A percentile compares a stretch with the other conserved stretches of the same genome.
phyloP scores from a whole-genome alignment of 2,329 filamentous ascomycete species.

The Rhytidhysteron rufulum region DNA sequence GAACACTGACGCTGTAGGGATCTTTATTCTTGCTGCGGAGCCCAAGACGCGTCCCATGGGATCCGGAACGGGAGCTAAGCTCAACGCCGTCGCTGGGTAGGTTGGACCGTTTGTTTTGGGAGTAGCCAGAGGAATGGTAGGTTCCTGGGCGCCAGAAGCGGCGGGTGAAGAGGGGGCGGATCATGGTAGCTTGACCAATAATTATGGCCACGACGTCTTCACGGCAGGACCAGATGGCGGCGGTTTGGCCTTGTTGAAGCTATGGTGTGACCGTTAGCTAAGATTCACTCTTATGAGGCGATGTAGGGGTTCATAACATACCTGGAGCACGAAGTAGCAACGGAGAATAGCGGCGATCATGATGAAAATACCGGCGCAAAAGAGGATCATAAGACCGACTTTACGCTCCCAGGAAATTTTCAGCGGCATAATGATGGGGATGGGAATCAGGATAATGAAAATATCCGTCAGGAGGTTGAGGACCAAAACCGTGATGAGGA shows the following conservation, averaged over 20 bases:
- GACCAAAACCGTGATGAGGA: conserved; percentile 30
- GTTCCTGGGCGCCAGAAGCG: conserved; percentile 10
- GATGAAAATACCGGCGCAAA: conserved; percentile 31
- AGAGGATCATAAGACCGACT: conserved; percentile 28
- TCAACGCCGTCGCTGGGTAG: conserved; percentile 5
- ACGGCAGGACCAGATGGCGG: conserved; percentile 38
- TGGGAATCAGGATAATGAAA: conserved; percentile 33
- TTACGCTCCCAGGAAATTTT: conserved; percentile 26
- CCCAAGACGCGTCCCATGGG: conserved; percentile 7
- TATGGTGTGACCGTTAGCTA: too few relatives aligned
- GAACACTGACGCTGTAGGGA: conserved; percentile 11
- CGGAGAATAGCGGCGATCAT: conserved; percentile 27
- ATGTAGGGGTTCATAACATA: too few relatives aligned
- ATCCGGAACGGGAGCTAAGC: too few relatives aligned
- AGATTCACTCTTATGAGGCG: too few relatives aligned
- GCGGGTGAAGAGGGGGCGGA: conserved; percentile 20
- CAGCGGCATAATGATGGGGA: conserved; percentile 28
- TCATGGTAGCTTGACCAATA: conserved; percentile 36
- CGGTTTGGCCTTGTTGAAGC: conserved; percentile 12
- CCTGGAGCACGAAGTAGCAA: conserved; percentile 26
- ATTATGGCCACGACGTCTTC: conserved; percentile 39
- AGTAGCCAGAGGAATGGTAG: conserved; percentile 3
- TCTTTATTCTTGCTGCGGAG: conserved; percentile 11
- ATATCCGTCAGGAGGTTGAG: conserved; percentile 35
- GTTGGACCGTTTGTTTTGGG: conserved; percentile 1